phyloP scores from a whole-genome alignment of 176 grass and related monocot species.

The Aegilops bicornis region DNA sequence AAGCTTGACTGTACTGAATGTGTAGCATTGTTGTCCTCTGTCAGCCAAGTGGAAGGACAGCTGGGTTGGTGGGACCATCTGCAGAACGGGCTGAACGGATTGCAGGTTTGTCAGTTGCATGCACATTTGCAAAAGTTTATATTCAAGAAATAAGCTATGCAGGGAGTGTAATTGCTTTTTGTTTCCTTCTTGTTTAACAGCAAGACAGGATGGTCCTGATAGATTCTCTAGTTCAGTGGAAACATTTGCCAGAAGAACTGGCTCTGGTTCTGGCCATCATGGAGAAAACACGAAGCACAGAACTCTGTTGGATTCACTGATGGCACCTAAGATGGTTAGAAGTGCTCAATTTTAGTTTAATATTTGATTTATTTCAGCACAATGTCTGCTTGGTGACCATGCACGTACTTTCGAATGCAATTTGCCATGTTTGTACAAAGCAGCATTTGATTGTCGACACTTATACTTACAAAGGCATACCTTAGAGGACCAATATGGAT shows the following conservation, averaged over 20 bases:
- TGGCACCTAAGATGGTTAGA: slow-evolving; percentile 46
- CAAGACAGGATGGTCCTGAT: slow-evolving; percentile 65
- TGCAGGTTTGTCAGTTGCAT: slow-evolving; percentile 59
- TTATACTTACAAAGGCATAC: neutral
- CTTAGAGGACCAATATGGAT: neutral
- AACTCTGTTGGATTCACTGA: slow-evolving; percentile 55
- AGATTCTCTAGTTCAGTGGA: slow-evolving; percentile 59
- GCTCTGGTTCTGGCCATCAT: slow-evolving; percentile 56
- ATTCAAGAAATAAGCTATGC: slow-evolving; percentile 24
- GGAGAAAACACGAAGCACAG: slow-evolving; percentile 62
- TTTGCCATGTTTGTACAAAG: neutral
- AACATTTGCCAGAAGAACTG: slow-evolving; percentile 58
- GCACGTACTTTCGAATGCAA: neutral
- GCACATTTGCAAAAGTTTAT: slow-evolving; percentile 15
- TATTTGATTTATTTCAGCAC: slow-evolving; percentile 2
- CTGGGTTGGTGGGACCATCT: slow-evolving; percentile 55
- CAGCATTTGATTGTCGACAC: neutral
- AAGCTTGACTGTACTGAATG: slow-evolving; percentile 27
- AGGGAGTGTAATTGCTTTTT: neutral
- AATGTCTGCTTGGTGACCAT: neutral
- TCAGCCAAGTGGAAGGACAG: slow-evolving; percentile 47
- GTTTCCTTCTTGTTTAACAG: slow-evolving; percentile 38
- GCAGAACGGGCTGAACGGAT: slow-evolving; percentile 63
- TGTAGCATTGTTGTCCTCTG: slow-evolving; percentile 21
- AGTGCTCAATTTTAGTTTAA: slow-evolving; percentile 31